These are phyloP conservation scores for Septoria petroselini DNA, from an alignment of 2,329 filamentous ascomycete species.

Conservation along the genomic window DNA sequence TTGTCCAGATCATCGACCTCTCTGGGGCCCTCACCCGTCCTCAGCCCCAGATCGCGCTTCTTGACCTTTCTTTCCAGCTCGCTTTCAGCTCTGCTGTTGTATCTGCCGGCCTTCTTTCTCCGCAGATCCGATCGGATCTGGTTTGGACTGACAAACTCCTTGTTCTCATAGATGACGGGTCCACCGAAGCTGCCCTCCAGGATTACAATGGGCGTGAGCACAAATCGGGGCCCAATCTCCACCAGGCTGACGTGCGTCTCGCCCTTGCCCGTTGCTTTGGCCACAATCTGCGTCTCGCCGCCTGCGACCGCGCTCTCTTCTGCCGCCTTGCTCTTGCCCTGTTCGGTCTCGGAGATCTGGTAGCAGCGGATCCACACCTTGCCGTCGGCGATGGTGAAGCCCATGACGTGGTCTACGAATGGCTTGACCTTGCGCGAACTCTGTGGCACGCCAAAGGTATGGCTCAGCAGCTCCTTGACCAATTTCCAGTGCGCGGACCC, in stretches of 20 bases:
- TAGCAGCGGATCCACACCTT: conserved; percentile 97
- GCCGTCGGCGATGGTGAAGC: conserved; percentile 83
- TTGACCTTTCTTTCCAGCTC: conserved; percentile 68
- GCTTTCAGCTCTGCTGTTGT: conserved; percentile 73
- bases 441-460: conserved; percentile 89
- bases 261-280: conserved; percentile 41
- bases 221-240: conserved; percentile 91
- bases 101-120: conserved; percentile 70
- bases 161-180: conserved; percentile 97
- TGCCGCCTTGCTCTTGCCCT: conserved; percentile 50
- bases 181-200: conserved; percentile 93
- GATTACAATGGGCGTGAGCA: conserved; percentile 90
- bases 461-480: conserved; percentile 84
- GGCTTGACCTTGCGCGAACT: conserved; percentile 87
- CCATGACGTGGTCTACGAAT: conserved; percentile 93
- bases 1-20: conserved; percentile 71
- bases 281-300: conserved; percentile 41
- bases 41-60: conserved; percentile 72
- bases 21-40: conserved; percentile 61
- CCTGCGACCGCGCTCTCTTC: conserved; percentile 36
- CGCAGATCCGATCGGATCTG: conserved; percentile 78
- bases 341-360: conserved; percentile 81
- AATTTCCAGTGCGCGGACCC: conserved; percentile 70
- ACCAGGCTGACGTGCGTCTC: conserved; percentile 78
- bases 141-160: conserved; percentile 94